Base-by-base conservation (phyloP, 768 basidiomycete genomes). In the Russula sp. region DNA sequence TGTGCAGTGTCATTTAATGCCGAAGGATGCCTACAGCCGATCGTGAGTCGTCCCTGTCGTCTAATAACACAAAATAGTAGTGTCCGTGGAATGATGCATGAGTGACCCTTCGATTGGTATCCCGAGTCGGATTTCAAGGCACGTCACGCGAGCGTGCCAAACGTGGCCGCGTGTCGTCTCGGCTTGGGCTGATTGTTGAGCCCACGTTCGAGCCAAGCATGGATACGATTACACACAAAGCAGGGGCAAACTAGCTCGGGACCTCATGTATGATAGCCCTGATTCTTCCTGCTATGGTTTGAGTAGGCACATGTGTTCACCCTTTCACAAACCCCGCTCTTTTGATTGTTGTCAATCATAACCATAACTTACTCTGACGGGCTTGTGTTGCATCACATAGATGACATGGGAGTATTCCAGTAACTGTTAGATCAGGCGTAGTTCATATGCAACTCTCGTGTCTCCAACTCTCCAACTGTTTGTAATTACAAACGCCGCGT, bases 241-340 rank as follows among this genome's bases (percentile, higher is more conserved):
- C 10, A 27, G 11, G 11, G 47, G 47, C 11, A 6, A 27, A 13
- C 20, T 16, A 45, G 6, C 16, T 16, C 42, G 18, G 5, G 42
- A 1, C 42, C 16, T 37, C 35, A 37, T 10, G 35, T n/a, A 47
- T 22, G 45, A 47, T 22, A 47, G 20, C 55, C 55, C 55, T 37
- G 49, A 45, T 27, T 57, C 40, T 51, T 51, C 39, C 40, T 32
- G 7, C 54, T 56, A 27, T 57, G 49, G 54, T 50, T 49, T 49
- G 53, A 49, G 48, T 40, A 57, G 55, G 62, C 45, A 50, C 61
- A 6, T 27, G 18, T 54, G 52, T 53, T 7, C 6, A 11, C 20
- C 34, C 8, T 20, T 45, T 20, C 57, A 6, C 11, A 31, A 55
- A 49, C 27, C 54, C 39, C 31, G 39, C 11, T 48, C 11, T 4